phyloP scores from a whole-genome alignment of 176 grass and related monocot species.

The Olyra latifolia region DNA sequence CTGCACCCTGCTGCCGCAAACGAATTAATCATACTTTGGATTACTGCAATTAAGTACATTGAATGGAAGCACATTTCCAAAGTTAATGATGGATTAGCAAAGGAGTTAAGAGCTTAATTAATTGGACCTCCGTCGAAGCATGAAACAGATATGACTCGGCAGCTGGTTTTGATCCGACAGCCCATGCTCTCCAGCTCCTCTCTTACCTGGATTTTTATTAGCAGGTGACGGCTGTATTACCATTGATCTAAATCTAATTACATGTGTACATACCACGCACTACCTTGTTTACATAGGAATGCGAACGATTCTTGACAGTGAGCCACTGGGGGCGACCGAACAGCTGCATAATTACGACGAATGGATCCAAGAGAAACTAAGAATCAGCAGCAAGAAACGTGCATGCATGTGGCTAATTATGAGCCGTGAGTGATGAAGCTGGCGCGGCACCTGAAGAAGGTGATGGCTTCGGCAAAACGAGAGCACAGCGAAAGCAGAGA shows the following conservation, averaged over 20 bases:
- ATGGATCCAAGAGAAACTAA: neutral
- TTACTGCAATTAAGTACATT: too few species aligned
- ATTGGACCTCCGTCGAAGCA: conserved; percentile 52
- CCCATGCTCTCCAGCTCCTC: conserved; percentile 68
- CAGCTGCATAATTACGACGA: conserved; percentile 52
- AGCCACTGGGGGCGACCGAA: too few species aligned
- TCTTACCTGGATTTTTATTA: conserved; percentile 43
- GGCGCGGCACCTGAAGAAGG: conserved; percentile 56
- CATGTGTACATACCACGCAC: too few species aligned
- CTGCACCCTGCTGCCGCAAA: conserved; percentile 45
- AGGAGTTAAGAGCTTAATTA: too few species aligned
- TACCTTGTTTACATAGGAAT: conserved; percentile 79
- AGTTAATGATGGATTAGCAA: too few species aligned
- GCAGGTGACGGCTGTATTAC: too few species aligned
- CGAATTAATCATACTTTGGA: too few species aligned
- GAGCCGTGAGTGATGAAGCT: too few species aligned
- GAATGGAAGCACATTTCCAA: too few species aligned
- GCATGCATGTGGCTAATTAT: too few species aligned
- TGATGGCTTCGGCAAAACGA: conserved; percentile 88
- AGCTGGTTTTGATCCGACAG: conserved; percentile 72
- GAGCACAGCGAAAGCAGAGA: conserved; percentile 89
- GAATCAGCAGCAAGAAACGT: neutral
- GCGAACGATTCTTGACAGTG: conserved; percentile 73
- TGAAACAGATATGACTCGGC: conserved; percentile 56
- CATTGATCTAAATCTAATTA: too few species aligned